Conservation (phyloP, 768 basidiomycete species). For the Tephrocybe sp. region DNA sequence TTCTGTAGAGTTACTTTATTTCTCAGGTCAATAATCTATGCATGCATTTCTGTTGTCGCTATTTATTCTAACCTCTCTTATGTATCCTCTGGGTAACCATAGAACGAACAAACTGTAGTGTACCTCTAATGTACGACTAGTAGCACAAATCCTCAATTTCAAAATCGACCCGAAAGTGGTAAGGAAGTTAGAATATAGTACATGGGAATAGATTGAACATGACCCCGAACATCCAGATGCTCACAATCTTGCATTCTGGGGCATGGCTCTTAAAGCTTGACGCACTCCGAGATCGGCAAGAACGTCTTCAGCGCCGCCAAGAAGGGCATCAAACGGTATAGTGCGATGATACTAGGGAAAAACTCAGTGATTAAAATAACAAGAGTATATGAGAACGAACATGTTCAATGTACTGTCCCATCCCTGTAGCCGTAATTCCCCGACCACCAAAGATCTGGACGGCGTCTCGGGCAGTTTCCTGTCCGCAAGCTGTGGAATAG, state of each 20-base stretch:
- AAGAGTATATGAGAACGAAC: constrained; percentile 34
- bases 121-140: constrained; percentile 6
- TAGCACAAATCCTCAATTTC: not conserved
- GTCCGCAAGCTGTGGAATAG: constrained; percentile 58
- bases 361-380: not conserved
- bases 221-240: not conserved
- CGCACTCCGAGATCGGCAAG: constrained; percentile 66
- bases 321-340: constrained; percentile 65
- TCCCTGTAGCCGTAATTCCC: constrained; percentile 80
- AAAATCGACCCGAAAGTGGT: not conserved
- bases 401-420: constrained; percentile 78
- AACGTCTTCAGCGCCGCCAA: constrained; percentile 73
- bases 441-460: constrained; percentile 81
- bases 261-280: constrained; percentile 64
- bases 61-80: not conserved
- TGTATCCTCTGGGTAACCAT: not conserved
- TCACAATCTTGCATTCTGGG: constrained; percentile 58
- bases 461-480: constrained; percentile 62
- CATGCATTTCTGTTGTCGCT: not conserved
- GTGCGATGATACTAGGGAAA: constrained; percentile 58
- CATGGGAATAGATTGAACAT: no score
- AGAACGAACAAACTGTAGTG: constrained; percentile 1
- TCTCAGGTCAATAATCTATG: not conserved
- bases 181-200: no score
- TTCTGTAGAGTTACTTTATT: not conserved